Base-by-base conservation (phyloP, 2,329 filamentous ascomycete genomes). In the Aspergillus sojae region DNA sequence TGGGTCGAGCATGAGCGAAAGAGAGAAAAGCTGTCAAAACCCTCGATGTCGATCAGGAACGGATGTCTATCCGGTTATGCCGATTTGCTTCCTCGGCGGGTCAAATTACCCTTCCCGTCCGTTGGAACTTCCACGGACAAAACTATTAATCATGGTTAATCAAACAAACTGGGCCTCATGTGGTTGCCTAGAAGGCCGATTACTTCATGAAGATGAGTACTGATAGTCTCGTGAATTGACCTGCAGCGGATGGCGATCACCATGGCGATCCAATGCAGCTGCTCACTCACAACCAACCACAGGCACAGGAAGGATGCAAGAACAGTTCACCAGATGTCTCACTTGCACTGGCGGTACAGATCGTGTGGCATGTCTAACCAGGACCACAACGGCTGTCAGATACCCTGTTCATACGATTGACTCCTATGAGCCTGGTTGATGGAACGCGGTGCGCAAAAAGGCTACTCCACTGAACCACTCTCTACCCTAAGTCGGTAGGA, bases 31-130 rank as follows among this genome's bases (percentile, higher is more conserved):
- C 52, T 65, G 61, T 63, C 63, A 65, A 63, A 65, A 54, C 57
- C 30, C 50, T 61, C 36, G 45, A 43, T 53, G 63, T 57, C 61
- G 63, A 65, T 63, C 63, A 65, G 63, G 61, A 67, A 59, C 57
- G 52, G 52, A 54, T 54, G 52, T 32, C 19, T 36, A 59, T 58
- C 58, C 53, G 55, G 61, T 28, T 41, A 46, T 58, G 61, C 61
- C 63, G 58, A 60, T 50, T 55, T 60, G 52, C 55, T 55, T 58
- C 26, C 46, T 30, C 58, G 54, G 34, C 23, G 48, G 50, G 45
- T 39, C 32, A 36, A 54, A 7, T 36, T 19, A 5, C n/a, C 16
- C 26, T 34, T 54, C 50, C 32, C 32, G 19, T 23, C 30, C n/a
- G 10, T 34, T 32, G 30, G n/a, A 26, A 54, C 52, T 36, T 32